phyloP scores from a whole-genome alignment of 225 moss, liverwort and hornwort species.

The Climacium dendroides region DNA sequence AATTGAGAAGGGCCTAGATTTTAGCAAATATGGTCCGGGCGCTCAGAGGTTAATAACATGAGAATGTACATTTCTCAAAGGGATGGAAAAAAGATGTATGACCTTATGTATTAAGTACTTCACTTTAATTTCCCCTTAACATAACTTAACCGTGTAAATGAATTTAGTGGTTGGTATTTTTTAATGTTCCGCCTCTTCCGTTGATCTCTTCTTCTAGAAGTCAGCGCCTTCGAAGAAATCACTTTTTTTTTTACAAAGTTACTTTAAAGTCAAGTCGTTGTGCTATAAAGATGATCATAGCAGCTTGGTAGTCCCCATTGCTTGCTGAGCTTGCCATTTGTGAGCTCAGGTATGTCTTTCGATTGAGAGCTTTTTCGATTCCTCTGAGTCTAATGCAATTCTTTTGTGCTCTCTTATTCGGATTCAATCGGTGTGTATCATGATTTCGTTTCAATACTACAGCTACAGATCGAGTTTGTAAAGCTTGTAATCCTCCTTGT shows the following conservation, averaged over 20 bases:
- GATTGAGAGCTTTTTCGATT: background rate
- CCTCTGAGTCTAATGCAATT: background rate
- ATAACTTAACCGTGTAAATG: background rate
- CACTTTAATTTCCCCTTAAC: background rate
- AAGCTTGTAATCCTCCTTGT: background rate
- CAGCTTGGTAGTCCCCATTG: background rate
- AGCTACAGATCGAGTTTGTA: background rate
- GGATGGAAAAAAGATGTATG: no score
- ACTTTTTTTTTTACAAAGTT: background rate
- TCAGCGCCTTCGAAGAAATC: background rate
- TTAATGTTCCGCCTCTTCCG: background rate
- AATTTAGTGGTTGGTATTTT: background rate
- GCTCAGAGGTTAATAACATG: background rate
- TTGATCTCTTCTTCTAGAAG: background rate
- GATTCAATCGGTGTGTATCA: background rate
- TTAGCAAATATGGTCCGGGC: no score
- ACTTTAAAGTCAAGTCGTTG: background rate
- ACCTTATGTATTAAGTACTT: background rate
- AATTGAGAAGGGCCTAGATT: no score
- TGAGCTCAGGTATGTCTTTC: background rate
- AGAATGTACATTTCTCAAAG: background rate
- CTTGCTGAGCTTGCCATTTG: background rate
- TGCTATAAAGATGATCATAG: background rate
- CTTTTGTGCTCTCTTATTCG: background rate
- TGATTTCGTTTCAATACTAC: background rate